Base-by-base conservation (phyloP, 116 monocot genomes). In the Phalaenopsis hybrid region DNA sequence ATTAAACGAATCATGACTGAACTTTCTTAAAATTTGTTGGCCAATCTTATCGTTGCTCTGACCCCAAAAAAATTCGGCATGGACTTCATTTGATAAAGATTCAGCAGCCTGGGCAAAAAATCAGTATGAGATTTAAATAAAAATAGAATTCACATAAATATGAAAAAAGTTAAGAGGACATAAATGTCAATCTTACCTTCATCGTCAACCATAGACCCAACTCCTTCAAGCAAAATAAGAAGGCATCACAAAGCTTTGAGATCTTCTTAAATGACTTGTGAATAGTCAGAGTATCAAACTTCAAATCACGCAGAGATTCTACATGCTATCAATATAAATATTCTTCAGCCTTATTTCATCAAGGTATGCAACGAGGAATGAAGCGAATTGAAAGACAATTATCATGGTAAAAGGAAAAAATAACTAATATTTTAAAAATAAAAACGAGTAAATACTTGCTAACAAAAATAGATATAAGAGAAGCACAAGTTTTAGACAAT, bases 151-250 rank as follows among this genome's bases (percentile, higher is more conserved):
- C 20, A 72, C 34, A 33, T 75, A 10, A 8, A 11, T 31, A 23
- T 5, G 4, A 55, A 34, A 72, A 25, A 45, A 12, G 1, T 18
- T 34, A 44, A 25, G n/a, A 25, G n/a, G 20, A 20, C 37, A 73
- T 23, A 44, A 0, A 78, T 57, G 23, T 43, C 7, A 13, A 34
- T 52, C 72, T 57, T 82, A 93, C 92, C 88, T 88, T 93, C 21
- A 50, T 73, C 25, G 90, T 85, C 55, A 82, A 57, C 89, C 88
- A 90, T 50, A 85, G 5, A 18, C 92, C 92, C 4, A 93, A 78
- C 44, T 93, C 84, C 59, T 18, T 74, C 48, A 93, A n/a, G 79
- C 92, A 93, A 82, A 85, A 93, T 48, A 81, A 43, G 83, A 93
- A 79, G 28, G 84, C 89, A 4, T 18, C 57, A 83, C 85, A 46